A percentile compares a stretch with the other conserved stretches of the same genome.
These are phyloP conservation scores for Ophiosphaerella korrae DNA, from an alignment of 2,329 filamentous ascomycete species.

Conservation along the genomic window DNA sequence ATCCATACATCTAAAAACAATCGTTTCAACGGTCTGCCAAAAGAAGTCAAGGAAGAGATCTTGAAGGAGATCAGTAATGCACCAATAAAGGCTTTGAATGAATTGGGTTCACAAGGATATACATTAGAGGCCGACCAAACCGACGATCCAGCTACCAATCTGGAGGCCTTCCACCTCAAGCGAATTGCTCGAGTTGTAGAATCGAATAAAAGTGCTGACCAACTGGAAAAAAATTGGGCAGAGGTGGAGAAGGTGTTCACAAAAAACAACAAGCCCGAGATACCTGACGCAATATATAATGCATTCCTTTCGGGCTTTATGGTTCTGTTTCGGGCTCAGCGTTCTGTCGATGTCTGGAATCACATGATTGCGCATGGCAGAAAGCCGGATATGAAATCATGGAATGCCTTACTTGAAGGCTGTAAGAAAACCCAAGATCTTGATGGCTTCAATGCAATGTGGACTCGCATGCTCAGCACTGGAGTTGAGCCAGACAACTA, in stretches of 20 bases:
- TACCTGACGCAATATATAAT: conserved; percentile 47
- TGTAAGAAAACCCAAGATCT: conserved; percentile 66
- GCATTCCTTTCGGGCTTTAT: conserved; percentile 56
- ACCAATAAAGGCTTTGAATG: conserved; percentile 26
- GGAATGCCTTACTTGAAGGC: conserved; percentile 74
- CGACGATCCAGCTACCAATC: conserved; percentile 15
- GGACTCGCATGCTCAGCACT: conserved; percentile 65
- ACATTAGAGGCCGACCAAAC: conserved; percentile 1
- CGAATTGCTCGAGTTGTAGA: conserved; percentile 33
- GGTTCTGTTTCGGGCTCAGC: conserved; percentile 47
- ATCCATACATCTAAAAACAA: conserved; percentile 11
- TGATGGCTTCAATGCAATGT: conserved; percentile 67
- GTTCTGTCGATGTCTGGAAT: conserved; percentile 63
- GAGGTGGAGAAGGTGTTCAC: conserved; percentile 26
- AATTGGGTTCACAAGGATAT: conserved; percentile 12
- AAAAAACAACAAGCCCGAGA: conserved; percentile 7
- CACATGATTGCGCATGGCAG: conserved; percentile 60
- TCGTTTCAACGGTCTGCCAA: conserved; percentile 20
- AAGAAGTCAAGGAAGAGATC: conserved; percentile 18
- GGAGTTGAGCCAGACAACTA: conserved; percentile 65
- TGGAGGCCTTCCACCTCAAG: conserved; percentile 31
- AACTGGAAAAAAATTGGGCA: conserved; percentile 32
- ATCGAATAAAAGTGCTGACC: conserved; percentile 12
- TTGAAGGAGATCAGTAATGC: conserved; percentile 25
- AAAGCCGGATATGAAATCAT: conserved; percentile 67